A percentile compares a stretch with the other conserved stretches of the same genome.
These are phyloP conservation scores for Berkeleyomyces basicola DNA, from an alignment of 2,329 filamentous ascomycete genomes.

Conservation along the genomic window DNA sequence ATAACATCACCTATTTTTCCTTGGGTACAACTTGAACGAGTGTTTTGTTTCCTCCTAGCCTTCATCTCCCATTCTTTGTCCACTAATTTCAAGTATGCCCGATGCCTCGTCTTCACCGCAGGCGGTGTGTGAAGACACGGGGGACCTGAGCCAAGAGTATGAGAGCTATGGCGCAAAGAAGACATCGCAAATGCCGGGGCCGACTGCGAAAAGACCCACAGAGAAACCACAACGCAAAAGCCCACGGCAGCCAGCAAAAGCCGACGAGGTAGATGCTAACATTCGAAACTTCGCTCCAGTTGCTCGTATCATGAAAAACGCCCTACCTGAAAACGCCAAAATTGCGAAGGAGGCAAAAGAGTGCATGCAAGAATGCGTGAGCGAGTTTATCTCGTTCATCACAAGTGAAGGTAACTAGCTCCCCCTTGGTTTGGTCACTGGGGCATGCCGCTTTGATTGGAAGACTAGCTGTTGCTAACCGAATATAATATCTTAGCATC, in stretches of 20 bases:
- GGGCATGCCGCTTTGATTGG: neutral
- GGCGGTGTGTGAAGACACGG: neutral
- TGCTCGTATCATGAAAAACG: slow-evolving; percentile 97
- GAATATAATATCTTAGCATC: slow-evolving; percentile 46
- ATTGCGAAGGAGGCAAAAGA: slow-evolving; percentile 99
- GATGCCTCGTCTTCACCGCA: neutral
- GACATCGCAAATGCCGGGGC: neutral
- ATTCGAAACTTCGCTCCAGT: slow-evolving; percentile 91
- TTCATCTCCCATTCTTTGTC: neutral
- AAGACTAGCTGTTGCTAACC: neutral
- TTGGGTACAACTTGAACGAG: neutral
- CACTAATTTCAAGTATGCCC: neutral
- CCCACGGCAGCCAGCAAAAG: neutral
- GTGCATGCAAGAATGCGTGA: slow-evolving; percentile 99
- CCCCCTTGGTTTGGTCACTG: neutral
- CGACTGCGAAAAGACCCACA: neutral
- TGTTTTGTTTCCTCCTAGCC: neutral
- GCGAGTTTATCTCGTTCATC: slow-evolving; percentile 99
- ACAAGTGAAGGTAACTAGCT: slow-evolving; percentile 69
- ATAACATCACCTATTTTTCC: neutral
- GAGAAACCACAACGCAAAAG: neutral
- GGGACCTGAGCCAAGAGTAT: neutral
- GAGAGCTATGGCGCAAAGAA: neutral
- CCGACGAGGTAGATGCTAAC: slow-evolving; percentile 54
- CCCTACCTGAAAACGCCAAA: slow-evolving; percentile 93